Evolutionary conservation across 192 early-diverging fungal genomes (phyloP), one percentile per base, ranked within the genome.

Genomic region (Geranomyces variabilis): DNA sequence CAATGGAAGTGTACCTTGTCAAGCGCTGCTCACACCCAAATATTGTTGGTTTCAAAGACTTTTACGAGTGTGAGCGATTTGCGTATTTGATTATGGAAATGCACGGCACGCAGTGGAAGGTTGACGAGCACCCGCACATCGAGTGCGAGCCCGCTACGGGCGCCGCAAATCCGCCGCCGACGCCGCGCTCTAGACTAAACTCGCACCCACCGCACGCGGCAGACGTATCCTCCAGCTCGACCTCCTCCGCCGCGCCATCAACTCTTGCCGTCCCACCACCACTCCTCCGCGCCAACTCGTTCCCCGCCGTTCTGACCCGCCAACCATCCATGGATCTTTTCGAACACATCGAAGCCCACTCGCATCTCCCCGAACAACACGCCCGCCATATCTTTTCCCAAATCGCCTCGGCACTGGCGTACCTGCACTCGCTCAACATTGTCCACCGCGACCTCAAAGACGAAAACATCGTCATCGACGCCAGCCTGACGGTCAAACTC

Each of bases 401-500:
- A 62, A 88, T 93, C 60, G 86, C 84, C 0, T 73, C 79, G 0
- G 90, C 89, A 53, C 81, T 94, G 15, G 55, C 80, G 10, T 86
- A 91, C 68, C 77, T 94, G 17, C 84, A 91, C 56, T 29, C 73
- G 17, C 71, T 75, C 0, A 84, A 83, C 33, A 87, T 94, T 43
- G 89, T 91, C 30, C 93, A 94, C 71, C 85, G 91, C 24, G 91
- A 93, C 65, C 86, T 94, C 71, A 94, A 93, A 80, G 93, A 92
- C 72, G 90, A 91, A 76, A 83, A 83, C 75, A 78, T 86, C 48
- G 48, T 86, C 34, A 80, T 86, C 58, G 78, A 83, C 53, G 31
- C 51, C 17, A 65, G 59, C 55, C 73, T 77, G 34, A 29, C 30
- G 33, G 81, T 88, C 24, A 86, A 85, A 66, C 60, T 90, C 34